Conservation (phyloP, 148 eudicot genomes). For the Fagopyrum homotropicum region DNA sequence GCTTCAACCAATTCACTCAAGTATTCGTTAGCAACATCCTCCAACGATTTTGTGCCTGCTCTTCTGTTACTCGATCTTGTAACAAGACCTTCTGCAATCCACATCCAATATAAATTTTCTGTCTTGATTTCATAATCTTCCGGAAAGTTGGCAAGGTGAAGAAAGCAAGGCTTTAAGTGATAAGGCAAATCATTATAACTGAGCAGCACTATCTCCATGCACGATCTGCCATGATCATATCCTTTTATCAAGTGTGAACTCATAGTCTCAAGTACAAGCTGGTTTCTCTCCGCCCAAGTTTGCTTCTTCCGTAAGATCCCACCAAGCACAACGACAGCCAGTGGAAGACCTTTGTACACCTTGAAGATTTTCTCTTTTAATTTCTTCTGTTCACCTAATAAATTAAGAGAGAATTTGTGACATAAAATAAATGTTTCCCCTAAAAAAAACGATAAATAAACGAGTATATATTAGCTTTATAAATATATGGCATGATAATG, state of each 20-base stretch:
- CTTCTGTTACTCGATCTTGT: neutral
- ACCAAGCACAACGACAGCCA: too few relatives aligned
- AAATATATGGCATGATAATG: too few relatives aligned
- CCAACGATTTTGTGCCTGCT: neutral
- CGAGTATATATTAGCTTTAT: too few relatives aligned
- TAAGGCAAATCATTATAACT: slow-evolving; percentile 6
- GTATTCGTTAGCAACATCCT: neutral
- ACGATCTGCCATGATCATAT: neutral
- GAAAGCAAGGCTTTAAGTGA: slow-evolving; percentile 2
- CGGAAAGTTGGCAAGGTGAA: neutral
- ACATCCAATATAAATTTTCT: neutral
- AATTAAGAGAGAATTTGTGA: too few relatives aligned
- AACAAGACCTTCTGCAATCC: slow-evolving; percentile 8
- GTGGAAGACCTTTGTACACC: too few relatives aligned
- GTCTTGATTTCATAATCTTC: neutral
- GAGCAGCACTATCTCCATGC: neutral
- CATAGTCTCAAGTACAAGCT: neutral
- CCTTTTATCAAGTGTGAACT: neutral
- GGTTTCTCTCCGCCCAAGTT: too few relatives aligned
- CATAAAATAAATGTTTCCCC: too few relatives aligned
- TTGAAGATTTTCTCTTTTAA: too few relatives aligned
- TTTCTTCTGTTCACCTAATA: too few relatives aligned
- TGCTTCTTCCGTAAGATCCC: too few relatives aligned
- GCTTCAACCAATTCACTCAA: slow-evolving; percentile 3
- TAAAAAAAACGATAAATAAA: too few relatives aligned